Percentiles rank a stretch among this genome's conserved stretches.
phyloP scores from a whole-genome alignment of 352 stramenopile species.

The Pythium volutum region DNA sequence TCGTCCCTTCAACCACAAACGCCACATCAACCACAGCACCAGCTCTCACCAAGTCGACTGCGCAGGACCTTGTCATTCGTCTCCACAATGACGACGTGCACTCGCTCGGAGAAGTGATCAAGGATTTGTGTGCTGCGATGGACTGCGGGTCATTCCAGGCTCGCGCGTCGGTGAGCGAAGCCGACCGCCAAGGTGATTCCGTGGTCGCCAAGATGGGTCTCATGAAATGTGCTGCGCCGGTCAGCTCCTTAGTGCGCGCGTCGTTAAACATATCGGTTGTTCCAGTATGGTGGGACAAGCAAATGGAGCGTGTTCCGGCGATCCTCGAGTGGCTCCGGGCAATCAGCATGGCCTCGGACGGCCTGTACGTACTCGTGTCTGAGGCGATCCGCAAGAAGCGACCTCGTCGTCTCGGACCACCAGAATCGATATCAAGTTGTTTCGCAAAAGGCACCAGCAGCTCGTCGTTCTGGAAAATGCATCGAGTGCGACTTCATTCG shows the following conservation, averaged over 20 bases:
- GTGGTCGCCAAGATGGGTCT: slow-evolving; percentile 41
- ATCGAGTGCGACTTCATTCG: slow-evolving; percentile 12
- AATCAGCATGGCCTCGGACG: slow-evolving; percentile 69
- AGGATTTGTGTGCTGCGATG: slow-evolving; percentile 54
- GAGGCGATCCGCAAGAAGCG: slow-evolving; percentile 58
- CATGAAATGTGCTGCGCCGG: slow-evolving; percentile 43
- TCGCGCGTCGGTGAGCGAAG: slow-evolving; percentile 46
- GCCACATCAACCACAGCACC: not conserved
- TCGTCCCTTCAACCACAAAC: not conserved
- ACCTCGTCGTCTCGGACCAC: slow-evolving; percentile 31
- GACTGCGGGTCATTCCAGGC: slow-evolving; percentile 52
- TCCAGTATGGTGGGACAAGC: slow-evolving; percentile 63
- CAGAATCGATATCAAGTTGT: slow-evolving; percentile 29
- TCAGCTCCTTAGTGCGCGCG: slow-evolving; percentile 49
- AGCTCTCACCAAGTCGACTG: slow-evolving; percentile 16
- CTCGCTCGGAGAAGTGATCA: slow-evolving; percentile 69
- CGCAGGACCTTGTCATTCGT: slow-evolving; percentile 42
- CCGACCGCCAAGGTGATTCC: slow-evolving; percentile 58
- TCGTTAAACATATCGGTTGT: slow-evolving; percentile 73
- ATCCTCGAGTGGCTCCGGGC: slow-evolving; percentile 74
- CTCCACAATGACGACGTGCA: slow-evolving; percentile 87
- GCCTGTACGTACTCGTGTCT: slow-evolving; percentile 65
- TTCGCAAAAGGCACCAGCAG: not conserved
- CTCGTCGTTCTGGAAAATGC: slow-evolving; percentile 11
- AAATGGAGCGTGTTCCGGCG: slow-evolving; percentile 47